Conservation (phyloP, 768 basidiomycete species). For the Lentinula raphanica region DNA sequence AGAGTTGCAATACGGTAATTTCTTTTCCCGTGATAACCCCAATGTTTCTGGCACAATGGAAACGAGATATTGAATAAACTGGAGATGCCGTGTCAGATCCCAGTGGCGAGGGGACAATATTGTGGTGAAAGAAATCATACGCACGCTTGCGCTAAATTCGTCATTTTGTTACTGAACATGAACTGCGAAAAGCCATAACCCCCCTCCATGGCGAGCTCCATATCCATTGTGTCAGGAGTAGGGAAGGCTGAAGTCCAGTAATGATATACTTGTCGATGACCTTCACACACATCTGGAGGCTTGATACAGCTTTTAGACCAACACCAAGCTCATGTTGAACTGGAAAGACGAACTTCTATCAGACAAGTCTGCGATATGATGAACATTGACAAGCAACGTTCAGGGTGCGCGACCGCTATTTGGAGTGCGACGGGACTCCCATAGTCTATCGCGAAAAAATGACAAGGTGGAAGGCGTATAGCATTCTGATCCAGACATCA, state of each 20-base stretch:
- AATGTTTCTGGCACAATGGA: constrained; percentile 11
- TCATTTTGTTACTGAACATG: constrained; percentile 4
- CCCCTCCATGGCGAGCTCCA: neutral
- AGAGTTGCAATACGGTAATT: constrained; percentile 10
- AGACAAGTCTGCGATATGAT: constrained; percentile 1
- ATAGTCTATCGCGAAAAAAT: constrained; percentile 1
- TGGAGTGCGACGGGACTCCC: constrained; percentile 1
- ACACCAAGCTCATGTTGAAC: neutral
- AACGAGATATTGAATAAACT: neutral
- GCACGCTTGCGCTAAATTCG: constrained; percentile 1
- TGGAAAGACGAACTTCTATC: neutral
- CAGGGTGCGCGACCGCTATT: constrained; percentile 1
- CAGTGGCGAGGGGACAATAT: neutral
- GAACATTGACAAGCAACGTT: neutral
- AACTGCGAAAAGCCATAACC: constrained; percentile 3
- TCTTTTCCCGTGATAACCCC: constrained; percentile 8
- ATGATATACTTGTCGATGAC: constrained; percentile 1
- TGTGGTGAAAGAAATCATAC: too few relatives aligned
- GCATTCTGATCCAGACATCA: neutral
- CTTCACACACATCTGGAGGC: constrained; percentile 5
- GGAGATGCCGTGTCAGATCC: neutral
- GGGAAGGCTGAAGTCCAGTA: neutral
- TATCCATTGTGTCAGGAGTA: neutral
- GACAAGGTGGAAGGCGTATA: neutral
- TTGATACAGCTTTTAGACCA: neutral